Evolutionary conservation across 768 basidiomycete genomes (phyloP), one percentile per base, ranked within the genome.

Genomic region (Mycena galopus): DNA sequence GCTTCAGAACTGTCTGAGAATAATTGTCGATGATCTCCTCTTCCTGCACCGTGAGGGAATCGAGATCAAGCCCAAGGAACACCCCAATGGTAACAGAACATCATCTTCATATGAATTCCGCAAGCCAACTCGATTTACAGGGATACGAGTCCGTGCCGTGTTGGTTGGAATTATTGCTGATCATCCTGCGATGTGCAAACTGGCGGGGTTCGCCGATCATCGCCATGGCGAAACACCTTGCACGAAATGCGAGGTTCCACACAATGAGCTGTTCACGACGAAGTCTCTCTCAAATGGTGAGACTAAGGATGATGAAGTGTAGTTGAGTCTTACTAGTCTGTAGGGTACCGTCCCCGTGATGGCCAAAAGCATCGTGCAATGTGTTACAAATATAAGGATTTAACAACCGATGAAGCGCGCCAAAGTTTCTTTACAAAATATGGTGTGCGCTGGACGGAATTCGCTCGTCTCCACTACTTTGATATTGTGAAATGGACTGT

Each of bases 111-210:
- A 7, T 7, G 7, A 44, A 17, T 44, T 44, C 42, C 1, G 16
- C 42, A 1, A 7, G 7, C 14, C 42, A 9, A n/a, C n/a, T n/a
- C n/a, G 27, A 27, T 42, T 60, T n/a, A 9, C 21, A 66, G 65
- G 65, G 3, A 66, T 66, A 4, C 64, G 27, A 0, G 65, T 66
- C 2, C 68, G 69, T 8, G 75, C 69, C 7, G 73, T 61, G 2
- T 50, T 77, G 9, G 50, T 76, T 8, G 65, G 27, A 3, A 59
- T 77, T 19, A 72, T 77, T 5, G 75, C 75, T 11, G 75, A 77
- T 25, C 76, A 77, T 60, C 76, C 76, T 0, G 76, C 75, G 1
- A 74, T 77, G 75, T 71, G 69, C 69, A 76, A 76, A 56, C 63
- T 79, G 9, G 69, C 59, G 16, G 74, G 79, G 2, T 78, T 76